Evolutionary conservation across 495 filamentous ascomycete species (phyloP), one percentile per base, ranked within the genome.

Genomic region (Penicillium paradoxum): DNA sequence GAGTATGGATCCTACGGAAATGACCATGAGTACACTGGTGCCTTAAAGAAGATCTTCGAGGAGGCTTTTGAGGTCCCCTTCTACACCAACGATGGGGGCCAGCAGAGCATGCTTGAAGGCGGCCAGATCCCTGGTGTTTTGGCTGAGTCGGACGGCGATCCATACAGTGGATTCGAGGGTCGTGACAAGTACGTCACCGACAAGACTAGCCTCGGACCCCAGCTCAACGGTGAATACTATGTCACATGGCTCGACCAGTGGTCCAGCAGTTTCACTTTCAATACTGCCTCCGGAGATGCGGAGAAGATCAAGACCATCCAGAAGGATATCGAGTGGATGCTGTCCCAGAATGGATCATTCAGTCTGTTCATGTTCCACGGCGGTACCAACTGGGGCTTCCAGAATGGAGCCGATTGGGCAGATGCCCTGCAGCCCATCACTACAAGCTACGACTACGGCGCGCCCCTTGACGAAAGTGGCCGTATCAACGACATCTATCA

Each of bases 351-450:
- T 19, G 64, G 63, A 15, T 73, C 70, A 8, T 74, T 78, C 46
- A 77, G 64, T 53, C 36, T 77, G 21, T 77, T 76, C 50, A 78
- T 77, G 75, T 73, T 77, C 41, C 75, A 78, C 53, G 74, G 74
- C 9, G 73, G 73, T 1, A 77, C 70, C 0, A 76, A 75, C 33
- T 78, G 72, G 45, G 75, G 67, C 0, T 76, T 74, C 51, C 55
- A 66, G 21, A 76, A 73, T 46, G 75, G 75, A 17, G 71, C 72
- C 15, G 55, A 72, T 2, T 76, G 73, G 73, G 60, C 59, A 38
- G 63, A 69, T 40, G 51, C 59, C 10, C 56, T 68, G 24, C 65
- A 67, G 4, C 58, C 55, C 14, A 68, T 75, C 8, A 71, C 66
- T 1, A 73, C 73, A 15, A 75, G 72, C 55, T 78, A 78, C 53